Base-by-base conservation (phyloP, 2,329 filamentous ascomycete genomes). In the Fusarium oxysporum region DNA sequence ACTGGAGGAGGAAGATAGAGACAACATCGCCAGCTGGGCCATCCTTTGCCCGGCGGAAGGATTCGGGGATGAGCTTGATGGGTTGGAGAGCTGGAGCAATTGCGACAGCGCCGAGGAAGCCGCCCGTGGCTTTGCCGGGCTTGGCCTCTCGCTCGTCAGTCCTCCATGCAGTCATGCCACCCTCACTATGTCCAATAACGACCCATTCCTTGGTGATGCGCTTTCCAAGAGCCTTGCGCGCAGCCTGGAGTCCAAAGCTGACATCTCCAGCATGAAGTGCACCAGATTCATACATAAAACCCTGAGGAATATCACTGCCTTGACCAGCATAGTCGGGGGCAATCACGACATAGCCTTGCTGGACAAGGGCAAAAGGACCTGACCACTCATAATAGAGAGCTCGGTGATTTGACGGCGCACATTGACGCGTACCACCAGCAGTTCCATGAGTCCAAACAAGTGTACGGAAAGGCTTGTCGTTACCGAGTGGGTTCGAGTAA, bases 401-500 rank as follows among this genome's bases (percentile, higher is more conserved):
- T 0, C 54, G 47, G 3, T 70, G 67, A 30, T 70, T 70, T 4
- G 59, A 55, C 1, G 67, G 67, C 5, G 67, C 67, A 9, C 67
- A 70, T 17, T 69, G 56, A 10, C 66, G 63, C 6, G 59, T 70
- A 4, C 14, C 47, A 5, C 65, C 67, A 5, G 67, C 67, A 3
- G 67, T 70, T 41, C 67, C 67, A 7, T 70, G 67, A 8, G 65
- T 59, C 65, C 67, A 70, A 3, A 70, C 65, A 5, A 70, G 6
- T 8, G 67, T 70, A 0, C 67, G 60, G 32, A 70, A 65, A 6
- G 67, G 67, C 6, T 70, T 70, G 3, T 70, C 45, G 3, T 53
- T 28, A 4, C 65, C 67, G 3, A 70, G 65, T 3, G 67, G 67
- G 21, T 70, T 70, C 0, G 53, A 48, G 13, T 70, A 70, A 9